Conservation (phyloP, 441 rosid genomes). For the Oxalis stricta region DNA sequence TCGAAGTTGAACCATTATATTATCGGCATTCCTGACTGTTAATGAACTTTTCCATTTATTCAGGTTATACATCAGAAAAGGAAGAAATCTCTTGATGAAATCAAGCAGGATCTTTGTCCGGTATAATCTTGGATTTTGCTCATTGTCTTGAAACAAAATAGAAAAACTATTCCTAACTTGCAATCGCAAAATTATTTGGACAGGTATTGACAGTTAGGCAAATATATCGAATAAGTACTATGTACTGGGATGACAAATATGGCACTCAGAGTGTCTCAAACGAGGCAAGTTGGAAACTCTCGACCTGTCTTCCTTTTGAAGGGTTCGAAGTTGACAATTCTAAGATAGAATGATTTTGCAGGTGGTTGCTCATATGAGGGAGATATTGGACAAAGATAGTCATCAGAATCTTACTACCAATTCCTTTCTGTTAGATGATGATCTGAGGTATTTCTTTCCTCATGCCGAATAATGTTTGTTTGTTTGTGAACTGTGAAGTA, state of each 20-base stretch:
- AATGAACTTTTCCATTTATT: slow-evolving; percentile 10
- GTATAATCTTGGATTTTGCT: slow-evolving; percentile 25
- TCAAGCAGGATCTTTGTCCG: slow-evolving; percentile 87
- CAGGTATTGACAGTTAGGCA: slow-evolving; percentile 91
- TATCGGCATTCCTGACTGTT: not conserved
- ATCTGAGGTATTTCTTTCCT: slow-evolving; percentile 50
- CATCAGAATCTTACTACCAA: slow-evolving; percentile 67
- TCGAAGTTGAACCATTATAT: slow-evolving; percentile 3
- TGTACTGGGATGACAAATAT: slow-evolving; percentile 98
- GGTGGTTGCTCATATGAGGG: slow-evolving; percentile 92
- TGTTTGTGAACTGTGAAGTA: too few species aligned
- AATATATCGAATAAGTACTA: slow-evolving; percentile 93
- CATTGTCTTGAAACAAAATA: slow-evolving; percentile 3
- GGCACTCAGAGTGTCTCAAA: slow-evolving; percentile 96
- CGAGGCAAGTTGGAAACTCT: slow-evolving; percentile 43
- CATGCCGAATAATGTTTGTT: not conserved
- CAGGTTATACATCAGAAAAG: slow-evolving; percentile 98
- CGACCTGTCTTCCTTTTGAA: not conserved
- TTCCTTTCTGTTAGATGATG: slow-evolving; percentile 90
- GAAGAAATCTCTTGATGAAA: slow-evolving; percentile 81
- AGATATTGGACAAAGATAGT: slow-evolving; percentile 75
- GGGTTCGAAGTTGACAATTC: slow-evolving; percentile 1
- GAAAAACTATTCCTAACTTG: not conserved
- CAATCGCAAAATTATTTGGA: slow-evolving; percentile 6
- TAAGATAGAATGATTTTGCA: slow-evolving; percentile 11